Percentiles rank a stretch among this genome's conserved stretches.
Conservation (phyloP, 495 filamentous ascomycete species). For the Letharia columbiana region DNA sequence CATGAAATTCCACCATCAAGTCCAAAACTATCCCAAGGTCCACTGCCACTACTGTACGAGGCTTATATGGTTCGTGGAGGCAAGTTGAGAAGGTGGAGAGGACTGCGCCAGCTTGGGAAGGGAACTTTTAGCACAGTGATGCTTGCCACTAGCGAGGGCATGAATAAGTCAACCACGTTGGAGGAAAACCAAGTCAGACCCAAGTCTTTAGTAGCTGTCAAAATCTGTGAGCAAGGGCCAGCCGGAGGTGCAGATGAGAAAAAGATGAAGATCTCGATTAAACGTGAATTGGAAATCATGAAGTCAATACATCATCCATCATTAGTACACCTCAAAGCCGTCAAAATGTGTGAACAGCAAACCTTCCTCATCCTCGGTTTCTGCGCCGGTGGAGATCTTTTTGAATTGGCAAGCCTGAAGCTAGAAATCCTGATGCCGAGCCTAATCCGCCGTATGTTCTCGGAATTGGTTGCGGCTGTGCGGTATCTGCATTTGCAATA, state of each 20-base stretch:
- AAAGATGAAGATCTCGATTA: constrained; percentile 80
- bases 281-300: constrained; percentile 90
- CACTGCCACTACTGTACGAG: constrained; percentile 32
- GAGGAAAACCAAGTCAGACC: constrained; percentile 45
- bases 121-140: constrained; percentile 94
- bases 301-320: constrained; percentile 79
- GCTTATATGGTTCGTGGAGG: constrained; percentile 49
- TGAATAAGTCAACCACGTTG: constrained; percentile 23
- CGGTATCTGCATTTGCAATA: constrained; percentile 73
- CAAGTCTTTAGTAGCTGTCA: constrained; percentile 80
- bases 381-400: constrained; percentile 88
- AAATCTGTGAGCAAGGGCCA: constrained; percentile 89
- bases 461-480: constrained; percentile 78
- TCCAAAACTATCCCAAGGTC: constrained; percentile 22
- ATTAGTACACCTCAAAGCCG: constrained; percentile 80
- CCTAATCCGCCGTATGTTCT: constrained; percentile 77
- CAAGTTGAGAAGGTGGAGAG: constrained; percentile 59
- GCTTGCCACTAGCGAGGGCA: constrained; percentile 60
- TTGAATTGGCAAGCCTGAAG: constrained; percentile 73
- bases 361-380: constrained; percentile 83
- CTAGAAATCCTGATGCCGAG: constrained; percentile 53
- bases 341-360: constrained; percentile 68
- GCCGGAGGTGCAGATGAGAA: constrained; percentile 85
- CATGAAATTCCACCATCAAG: constrained; percentile 26
- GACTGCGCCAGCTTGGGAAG: constrained; percentile 72